Conservation (phyloP, 495 filamentous ascomycete genomes). For the Annulohypoxylon nitens region DNA sequence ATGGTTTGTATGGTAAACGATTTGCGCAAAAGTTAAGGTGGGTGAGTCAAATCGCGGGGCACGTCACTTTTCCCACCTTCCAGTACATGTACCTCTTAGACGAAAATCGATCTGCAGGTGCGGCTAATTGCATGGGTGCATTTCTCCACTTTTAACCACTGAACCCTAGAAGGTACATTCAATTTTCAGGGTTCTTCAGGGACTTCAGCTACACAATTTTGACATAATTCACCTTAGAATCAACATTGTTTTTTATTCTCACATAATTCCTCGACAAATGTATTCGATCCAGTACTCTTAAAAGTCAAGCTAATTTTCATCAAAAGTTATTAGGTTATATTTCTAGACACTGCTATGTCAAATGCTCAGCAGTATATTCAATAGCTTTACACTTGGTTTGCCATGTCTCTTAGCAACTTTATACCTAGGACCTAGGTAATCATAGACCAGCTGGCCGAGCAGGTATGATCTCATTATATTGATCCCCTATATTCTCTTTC, state of each 20-base stretch:
- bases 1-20: background rate
- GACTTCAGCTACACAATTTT: background rate
- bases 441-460: too few relatives aligned
- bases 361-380: too few relatives aligned
- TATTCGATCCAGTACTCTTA: background rate
- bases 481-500: too few relatives aligned
- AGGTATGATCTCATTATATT: too few relatives aligned
- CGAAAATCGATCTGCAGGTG: slow-evolving; percentile 35
- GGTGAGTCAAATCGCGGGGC: slow-evolving; percentile 49
- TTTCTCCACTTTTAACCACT: slow-evolving; percentile 29
- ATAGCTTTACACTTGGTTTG: background rate
- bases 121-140: slow-evolving; percentile 35
- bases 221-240: background rate
- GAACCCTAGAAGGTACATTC: slow-evolving; percentile 8
- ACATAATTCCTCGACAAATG: background rate
- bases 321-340: background rate
- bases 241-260: background rate
- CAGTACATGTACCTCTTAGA: slow-evolving; percentile 3
- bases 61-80: slow-evolving; percentile 22
- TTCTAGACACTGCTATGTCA: background rate
- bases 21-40: background rate
- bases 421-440: too few relatives aligned
- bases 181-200: slow-evolving; percentile 4
- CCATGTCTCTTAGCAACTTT: background rate
- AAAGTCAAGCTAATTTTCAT: background rate